Percentiles rank a stretch among this genome's conserved stretches.
Evolutionary conservation across 768 basidiomycete species (phyloP).

Genomic region (Leccinum subtestaceum): DNA sequence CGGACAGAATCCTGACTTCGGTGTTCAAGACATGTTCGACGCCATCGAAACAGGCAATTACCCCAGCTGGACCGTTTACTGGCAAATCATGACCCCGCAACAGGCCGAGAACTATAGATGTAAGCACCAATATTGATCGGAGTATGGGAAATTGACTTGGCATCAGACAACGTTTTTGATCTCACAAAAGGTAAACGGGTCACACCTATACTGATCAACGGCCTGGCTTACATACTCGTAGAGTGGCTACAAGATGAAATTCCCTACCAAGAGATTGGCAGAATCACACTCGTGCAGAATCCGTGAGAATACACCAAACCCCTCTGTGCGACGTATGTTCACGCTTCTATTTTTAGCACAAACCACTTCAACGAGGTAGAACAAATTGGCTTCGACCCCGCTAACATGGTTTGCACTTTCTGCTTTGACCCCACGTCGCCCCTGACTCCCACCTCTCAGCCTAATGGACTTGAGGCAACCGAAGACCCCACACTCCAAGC

Average conservation of each 20-base stretch:
- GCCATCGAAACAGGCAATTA: slow-evolving; percentile 51
- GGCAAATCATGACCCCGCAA: slow-evolving; percentile 51
- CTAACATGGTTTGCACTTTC: slow-evolving; percentile 39
- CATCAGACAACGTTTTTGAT: slow-evolving; percentile 48
- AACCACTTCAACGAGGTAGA: slow-evolving; percentile 40
- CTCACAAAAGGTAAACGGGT: slow-evolving; percentile 40
- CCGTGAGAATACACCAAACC: slow-evolving; percentile 20
- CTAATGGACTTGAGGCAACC: slow-evolving; percentile 43
- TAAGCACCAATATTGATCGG: slow-evolving; percentile 12
- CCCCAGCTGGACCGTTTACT: slow-evolving; percentile 57
- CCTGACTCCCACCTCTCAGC: slow-evolving; percentile 1
- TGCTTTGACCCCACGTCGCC: background rate
- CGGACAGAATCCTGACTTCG: slow-evolving; percentile 50
- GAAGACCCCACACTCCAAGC: slow-evolving; percentile 59
- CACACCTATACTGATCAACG: background rate
- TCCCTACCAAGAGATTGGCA: slow-evolving; percentile 35
- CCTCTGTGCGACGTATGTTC: background rate
- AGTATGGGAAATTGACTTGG: background rate
- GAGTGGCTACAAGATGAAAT: slow-evolving; percentile 38
- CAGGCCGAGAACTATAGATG: slow-evolving; percentile 48
- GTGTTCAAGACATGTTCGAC: slow-evolving; percentile 53
- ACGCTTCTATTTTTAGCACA: background rate
- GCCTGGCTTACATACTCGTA: slow-evolving; percentile 7
- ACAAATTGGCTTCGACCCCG: slow-evolving; percentile 48
- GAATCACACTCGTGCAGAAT: slow-evolving; percentile 38